Evolutionary conservation across 2,329 filamentous ascomycete genomes (phyloP), one percentile per base, ranked within the genome.

Genomic region (Rhinocladiella similis): DNA sequence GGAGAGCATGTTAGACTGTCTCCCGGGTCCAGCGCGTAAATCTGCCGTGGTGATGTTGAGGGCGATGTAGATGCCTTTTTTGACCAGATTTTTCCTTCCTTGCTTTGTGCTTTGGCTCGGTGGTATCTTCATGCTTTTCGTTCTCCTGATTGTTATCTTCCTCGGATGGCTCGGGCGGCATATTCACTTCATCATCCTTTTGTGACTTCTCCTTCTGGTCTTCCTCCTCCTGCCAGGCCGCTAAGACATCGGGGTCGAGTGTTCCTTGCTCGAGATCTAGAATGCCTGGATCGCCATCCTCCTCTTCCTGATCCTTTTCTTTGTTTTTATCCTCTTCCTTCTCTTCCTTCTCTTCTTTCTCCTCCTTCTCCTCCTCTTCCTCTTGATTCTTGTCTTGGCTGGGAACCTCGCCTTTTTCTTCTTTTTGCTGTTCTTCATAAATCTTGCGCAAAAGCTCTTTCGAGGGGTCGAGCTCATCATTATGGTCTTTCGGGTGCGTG

Each of bases 401-500:
- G 12, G 5, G 38, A 2, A 6, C n/a, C 16, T 41, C 5, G 19
- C 19, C 19, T 14, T 49, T 25, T 36, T 47, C 54, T 42, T 52
- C 41, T 12, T 29, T 42, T 18, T 51, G 42, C 22, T 57, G 25
- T n/a, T 57, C 54, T 27, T 52, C 29, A 20, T 53, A 46, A 29
- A 57, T 57, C 50, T 52, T 54, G 20, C 43, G 33, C 45, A 59
- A 19, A 19, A 61, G 36, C 41, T 61, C 59, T 14, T 54, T 59
- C 19, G 43, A 35, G 20, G 49, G 42, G 22, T 61, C 56, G 47
- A 59, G 36, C 14, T 53, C 55, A 25, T 53, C 51, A 4, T 54
- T 47, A 22, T 53, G 49, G 6, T 57, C 50, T 29, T 48, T 52
- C 22, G 54, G 47, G 20, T 48, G 38, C 14, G 56, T 54, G 20